Base-by-base conservation (phyloP, 192 early-diverging fungal genomes). In the Phycomyces nitens region DNA sequence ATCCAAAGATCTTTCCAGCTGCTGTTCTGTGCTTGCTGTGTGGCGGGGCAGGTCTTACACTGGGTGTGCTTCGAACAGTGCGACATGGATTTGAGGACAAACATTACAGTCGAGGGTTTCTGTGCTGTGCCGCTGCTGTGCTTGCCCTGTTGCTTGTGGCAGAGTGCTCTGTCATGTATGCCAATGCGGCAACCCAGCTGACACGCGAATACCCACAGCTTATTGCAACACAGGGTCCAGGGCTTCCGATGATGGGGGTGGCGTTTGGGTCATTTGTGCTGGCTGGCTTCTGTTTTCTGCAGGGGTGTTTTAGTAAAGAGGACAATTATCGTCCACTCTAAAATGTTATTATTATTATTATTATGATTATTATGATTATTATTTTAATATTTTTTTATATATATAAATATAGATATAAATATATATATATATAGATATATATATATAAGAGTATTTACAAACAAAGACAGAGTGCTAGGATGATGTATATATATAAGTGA, bases 91-190 rank as follows among this genome's bases (percentile, higher is more conserved):
- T 47, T 54, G 39, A 58, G 10, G 71, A 73, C 42, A 27, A 58
- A 22, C 52, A 49, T 49, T 67, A 68, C 64, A 59, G 64, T 15
- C 56, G 71, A 18, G 71, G 60, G 18, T 73, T 73, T 34, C 44
- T 67, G 16, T 53, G 60, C 3, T 43, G 39, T 0, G 60, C 44
- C 5, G 41, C 65, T 5, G 26, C 71, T 3, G 61, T 68, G 0
- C 22, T 62, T 4, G 27, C 60, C 16, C 56, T 73, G 1, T 44
- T 73, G 22, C 43, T 63, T 2, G 18, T 73, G 26, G 54, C 65
- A 23, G 20, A 62, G 22, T 59, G 64, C 5, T 6, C 42, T 9
- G 40, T 73, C 18, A 68, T 73, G 56, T 73, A 67, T 34, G 14
- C 53, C 21, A 53, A 59, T 38, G 71, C 58, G 2, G 53, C 49